Evolutionary conservation across 495 filamentous ascomycete genomes (phyloP), one percentile per base, ranked within the genome.

Genomic region (Hypoxylon lienhwacheense): DNA sequence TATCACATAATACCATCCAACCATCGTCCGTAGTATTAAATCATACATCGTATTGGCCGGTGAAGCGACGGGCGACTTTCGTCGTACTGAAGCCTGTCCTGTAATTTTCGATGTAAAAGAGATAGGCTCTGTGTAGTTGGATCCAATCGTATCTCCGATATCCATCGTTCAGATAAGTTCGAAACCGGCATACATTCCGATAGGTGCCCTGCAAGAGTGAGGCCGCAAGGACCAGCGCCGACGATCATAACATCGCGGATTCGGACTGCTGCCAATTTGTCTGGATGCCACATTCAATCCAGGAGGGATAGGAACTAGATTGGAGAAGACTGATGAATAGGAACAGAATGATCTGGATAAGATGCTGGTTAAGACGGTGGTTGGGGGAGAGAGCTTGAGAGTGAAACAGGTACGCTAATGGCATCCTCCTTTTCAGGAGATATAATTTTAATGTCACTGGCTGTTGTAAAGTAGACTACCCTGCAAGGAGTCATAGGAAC

Each of bases 101-200:
- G 7, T 60, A 55, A 16, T 55, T 58, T 15, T 62, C 65, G 17
- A 64, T 56, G 22, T 57, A 52, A 44, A 59, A 26, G 22, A 68
- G 61, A 47, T 66, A n/a, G n/a, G n/a, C 47, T 11, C 69, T 69
- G 53, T 84, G 76, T 49, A 76, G 79, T 41, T 73, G 75, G 44
- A 85, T 81, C 82, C 81, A 85, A 61, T 84, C 80, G 61, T 83
- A 85, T 7, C 82, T 75, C 41, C 79, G 75, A 56, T 87, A 83
- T 55, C 85, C 83, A 47, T 81, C 79, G 64, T 85, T n/a, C 84
- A 2, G 83, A 85, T 69, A 85, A 85, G 28, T 84, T 75, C 8
- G 82, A 80, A 0, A 80, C 84, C 5, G 82, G 82, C 1, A 82
- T 85, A 43, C 72, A 71, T 70, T 86, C 82, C 32, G 70, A 74